phyloP scores from a whole-genome alignment of 345 rosid genomes.

The Lepidium didymum region DNA sequence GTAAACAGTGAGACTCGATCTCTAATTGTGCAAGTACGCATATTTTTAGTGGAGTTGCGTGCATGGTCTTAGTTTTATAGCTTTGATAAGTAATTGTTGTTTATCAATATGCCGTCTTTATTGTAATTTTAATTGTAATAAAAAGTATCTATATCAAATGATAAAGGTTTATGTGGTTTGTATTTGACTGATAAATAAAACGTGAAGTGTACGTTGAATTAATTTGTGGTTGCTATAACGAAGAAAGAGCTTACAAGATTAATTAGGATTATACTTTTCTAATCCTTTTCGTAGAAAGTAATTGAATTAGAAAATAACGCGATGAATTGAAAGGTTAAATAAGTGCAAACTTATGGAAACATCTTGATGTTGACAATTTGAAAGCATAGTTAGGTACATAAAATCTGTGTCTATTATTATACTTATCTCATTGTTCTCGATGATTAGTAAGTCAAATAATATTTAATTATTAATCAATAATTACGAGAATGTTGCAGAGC shows the following conservation, averaged over 20 bases:
- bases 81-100: neutral
- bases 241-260: neutral
- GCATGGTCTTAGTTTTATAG: constrained; percentile 1
- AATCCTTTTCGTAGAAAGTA: neutral
- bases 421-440: constrained; percentile 1
- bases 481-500: neutral
- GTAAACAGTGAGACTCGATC: too few relatives aligned
- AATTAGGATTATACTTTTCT: too few relatives aligned
- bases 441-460: neutral
- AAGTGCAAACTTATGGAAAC: constrained; percentile 6
- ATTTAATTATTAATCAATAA: neutral
- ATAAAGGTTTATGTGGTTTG: neutral
- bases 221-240: neutral
- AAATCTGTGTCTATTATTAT: neutral
- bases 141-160: neutral
- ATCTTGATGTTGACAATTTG: constrained; percentile 8
- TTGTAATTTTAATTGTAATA: neutral
- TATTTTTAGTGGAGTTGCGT: too few relatives aligned
- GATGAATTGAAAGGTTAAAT: neutral
- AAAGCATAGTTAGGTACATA: constrained; percentile 3
- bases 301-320: neutral
- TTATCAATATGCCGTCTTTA: neutral
- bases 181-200: constrained; percentile 7
- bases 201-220: neutral
- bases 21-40: too few relatives aligned